Evolutionary conservation across 345 rosid species (phyloP).

Genomic region (Limnanthes douglasii): DNA sequence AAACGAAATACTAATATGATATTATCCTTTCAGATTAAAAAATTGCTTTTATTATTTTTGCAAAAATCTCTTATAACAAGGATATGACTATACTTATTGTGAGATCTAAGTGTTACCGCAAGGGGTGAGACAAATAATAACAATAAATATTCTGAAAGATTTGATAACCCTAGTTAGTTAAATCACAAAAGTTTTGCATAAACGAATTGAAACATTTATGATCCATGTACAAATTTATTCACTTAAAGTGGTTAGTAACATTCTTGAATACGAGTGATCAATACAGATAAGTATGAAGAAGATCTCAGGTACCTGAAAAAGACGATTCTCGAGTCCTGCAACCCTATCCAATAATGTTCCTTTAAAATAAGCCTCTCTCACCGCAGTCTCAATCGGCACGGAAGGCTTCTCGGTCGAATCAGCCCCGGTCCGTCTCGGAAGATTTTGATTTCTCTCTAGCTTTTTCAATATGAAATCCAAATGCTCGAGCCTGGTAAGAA

Average conservation of each 20-base stretch:
- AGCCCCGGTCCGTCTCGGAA: constrained; percentile 22
- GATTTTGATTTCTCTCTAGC: constrained; percentile 35
- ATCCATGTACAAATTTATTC: neutral
- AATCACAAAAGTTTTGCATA: neutral
- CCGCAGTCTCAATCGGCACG: constrained; percentile 32
- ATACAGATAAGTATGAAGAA: too few species aligned
- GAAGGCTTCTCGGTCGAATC: constrained; percentile 9
- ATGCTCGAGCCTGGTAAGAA: constrained; percentile 62
- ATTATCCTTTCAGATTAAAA: too few species aligned
- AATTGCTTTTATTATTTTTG: too few species aligned
- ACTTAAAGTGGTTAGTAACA: neutral
- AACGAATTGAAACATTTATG: neutral
- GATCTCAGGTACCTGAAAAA: constrained; percentile 44
- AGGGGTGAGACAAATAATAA: neutral
- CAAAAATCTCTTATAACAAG: too few species aligned
- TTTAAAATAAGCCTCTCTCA: constrained; percentile 47
- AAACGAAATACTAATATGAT: too few species aligned
- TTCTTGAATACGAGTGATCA: too few species aligned
- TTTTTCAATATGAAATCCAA: constrained; percentile 57
- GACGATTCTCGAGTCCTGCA: constrained; percentile 44
- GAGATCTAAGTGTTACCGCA: too few species aligned
- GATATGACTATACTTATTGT: too few species aligned
- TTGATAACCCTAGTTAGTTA: neutral
- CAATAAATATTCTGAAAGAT: neutral
- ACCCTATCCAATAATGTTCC: constrained; percentile 68